A percentile compares a stretch with the other conserved stretches of the same genome.
Conservation (phyloP, 306 rosid genomes). For the Prunus davidiana region DNA sequence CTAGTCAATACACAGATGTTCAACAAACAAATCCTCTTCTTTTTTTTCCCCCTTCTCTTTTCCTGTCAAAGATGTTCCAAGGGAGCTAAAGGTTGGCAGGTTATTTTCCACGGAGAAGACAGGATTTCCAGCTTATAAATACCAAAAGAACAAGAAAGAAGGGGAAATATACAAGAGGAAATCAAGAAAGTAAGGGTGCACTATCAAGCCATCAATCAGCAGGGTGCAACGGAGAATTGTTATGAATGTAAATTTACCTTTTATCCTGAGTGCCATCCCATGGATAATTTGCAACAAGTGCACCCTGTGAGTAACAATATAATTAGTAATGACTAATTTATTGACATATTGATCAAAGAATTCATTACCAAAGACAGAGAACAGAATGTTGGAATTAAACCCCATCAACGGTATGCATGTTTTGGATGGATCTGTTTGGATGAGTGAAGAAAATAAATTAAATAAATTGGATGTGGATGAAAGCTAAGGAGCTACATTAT, state of each 20-base stretch:
- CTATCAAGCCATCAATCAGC: constrained; percentile 3
- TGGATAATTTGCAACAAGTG: constrained; percentile 97
- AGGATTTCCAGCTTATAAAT: neutral
- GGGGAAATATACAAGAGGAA: neutral
- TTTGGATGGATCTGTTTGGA: constrained; percentile 12
- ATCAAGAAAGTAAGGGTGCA: neutral
- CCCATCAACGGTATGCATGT: constrained; percentile 1
- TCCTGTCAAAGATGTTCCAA: neutral
- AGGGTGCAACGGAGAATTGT: neutral
- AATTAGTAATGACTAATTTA: constrained; percentile 13
- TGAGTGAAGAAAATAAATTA: neutral
- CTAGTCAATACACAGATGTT: neutral
- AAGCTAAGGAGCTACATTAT: constrained; percentile 3
- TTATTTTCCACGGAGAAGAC: neutral
- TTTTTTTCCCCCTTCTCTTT: neutral
- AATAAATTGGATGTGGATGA: neutral
- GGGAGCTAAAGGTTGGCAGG: constrained; percentile 2
- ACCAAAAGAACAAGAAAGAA: neutral
- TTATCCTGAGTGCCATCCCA: constrained; percentile 87
- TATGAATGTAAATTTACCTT: constrained; percentile 44
- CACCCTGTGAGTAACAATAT: constrained; percentile 56
- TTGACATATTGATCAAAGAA: constrained; percentile 6
- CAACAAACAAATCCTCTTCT: neutral
- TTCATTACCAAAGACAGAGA: constrained; percentile 8
- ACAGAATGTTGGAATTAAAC: constrained; percentile 10